Evolutionary conservation across 257 asterid genomes (phyloP).

Genomic region (Jacaranda copaia): DNA sequence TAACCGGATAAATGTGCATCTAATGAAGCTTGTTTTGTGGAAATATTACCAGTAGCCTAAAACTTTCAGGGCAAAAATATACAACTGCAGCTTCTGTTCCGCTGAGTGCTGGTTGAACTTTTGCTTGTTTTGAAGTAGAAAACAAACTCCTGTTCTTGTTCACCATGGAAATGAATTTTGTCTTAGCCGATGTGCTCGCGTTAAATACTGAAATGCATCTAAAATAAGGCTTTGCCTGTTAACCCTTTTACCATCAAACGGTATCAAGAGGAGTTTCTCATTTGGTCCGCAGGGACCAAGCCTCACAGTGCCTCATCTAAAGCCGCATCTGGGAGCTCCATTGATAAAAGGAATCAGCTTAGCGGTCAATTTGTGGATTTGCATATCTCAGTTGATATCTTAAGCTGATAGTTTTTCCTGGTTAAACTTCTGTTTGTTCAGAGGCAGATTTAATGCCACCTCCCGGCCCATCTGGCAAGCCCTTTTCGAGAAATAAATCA

Average conservation of each 20-base stretch:
- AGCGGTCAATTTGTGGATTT: constrained; percentile 6
- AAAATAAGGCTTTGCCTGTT: not conserved
- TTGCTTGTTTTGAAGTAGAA: constrained; percentile 14
- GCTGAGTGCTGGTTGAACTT: not conserved
- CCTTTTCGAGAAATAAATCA: constrained; percentile 52
- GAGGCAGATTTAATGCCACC: constrained; percentile 78
- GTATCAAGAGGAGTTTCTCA: constrained; percentile 15
- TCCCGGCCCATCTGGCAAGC: constrained; percentile 83
- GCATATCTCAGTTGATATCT: not conserved
- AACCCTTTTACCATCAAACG: not conserved
- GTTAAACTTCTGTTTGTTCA: constrained; percentile 38
- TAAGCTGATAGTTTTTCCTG: constrained; percentile 7
- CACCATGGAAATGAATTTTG: not conserved
- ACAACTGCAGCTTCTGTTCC: not conserved
- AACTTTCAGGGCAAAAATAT: not conserved
- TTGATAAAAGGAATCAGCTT: constrained; percentile 93
- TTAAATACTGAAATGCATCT: too few species aligned
- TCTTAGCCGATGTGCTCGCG: too few species aligned
- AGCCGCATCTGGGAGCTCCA: constrained; percentile 93
- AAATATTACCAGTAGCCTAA: not conserved
- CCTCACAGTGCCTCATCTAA: constrained; percentile 87
- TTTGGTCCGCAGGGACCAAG: constrained; percentile 78
- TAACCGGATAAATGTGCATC: not conserved
- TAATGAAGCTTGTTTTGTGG: not conserved
- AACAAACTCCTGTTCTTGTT: not conserved